Evolutionary conservation across 495 filamentous ascomycete species (phyloP), one percentile per base, ranked within the genome.

Genomic region (Talaromyces trachyspermus): DNA sequence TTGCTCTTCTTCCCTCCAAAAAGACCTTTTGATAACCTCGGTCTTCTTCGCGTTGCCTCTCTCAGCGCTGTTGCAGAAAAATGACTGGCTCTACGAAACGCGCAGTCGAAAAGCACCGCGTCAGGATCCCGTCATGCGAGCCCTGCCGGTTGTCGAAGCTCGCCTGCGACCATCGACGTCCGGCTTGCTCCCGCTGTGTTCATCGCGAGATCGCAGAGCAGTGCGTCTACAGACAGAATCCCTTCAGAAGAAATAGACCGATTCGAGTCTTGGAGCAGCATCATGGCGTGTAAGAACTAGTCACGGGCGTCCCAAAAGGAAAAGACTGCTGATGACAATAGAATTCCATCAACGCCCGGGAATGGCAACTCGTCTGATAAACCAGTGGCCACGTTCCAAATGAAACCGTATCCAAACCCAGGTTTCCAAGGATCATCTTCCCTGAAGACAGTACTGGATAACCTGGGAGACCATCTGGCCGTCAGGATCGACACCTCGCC

Each of bases 371-470:
- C 19, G n/a, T 29, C 44, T 12, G 44, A 46, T 3, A 32, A 19
- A 36, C 44, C 44, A 46, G 17, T 46, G 32, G 29, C 44, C 4
- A 46, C 44, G 18, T 46, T 46, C 58, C 20, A 54, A 56, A 27
- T 58, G 57, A 38, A 63, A 61, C 56, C 55, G 19, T 69, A 70
- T 49, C 68, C 67, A 1, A 72, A 72, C 30, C 68, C 68, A 2
- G 68, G 68, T 14, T 70, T 62, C 51, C 50, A 70, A 23, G 68
- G 67, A 5, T 63, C 59, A n/a, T 69, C 66, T 17, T 46, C 44
- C 24, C 30, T 46, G 8, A 46, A 46, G 22, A 46, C 44, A 18
- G 67, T 72, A 36, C 66, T 70, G 38, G 61, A 64, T 12, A 65
- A 72, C 42, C 61, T 72, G 39, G 44, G 44, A 2, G 44, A 33